These are phyloP conservation scores for Candida khao-thaluensis DNA, from an alignment of 805 yeast genomes.

Conservation along the genomic window DNA sequence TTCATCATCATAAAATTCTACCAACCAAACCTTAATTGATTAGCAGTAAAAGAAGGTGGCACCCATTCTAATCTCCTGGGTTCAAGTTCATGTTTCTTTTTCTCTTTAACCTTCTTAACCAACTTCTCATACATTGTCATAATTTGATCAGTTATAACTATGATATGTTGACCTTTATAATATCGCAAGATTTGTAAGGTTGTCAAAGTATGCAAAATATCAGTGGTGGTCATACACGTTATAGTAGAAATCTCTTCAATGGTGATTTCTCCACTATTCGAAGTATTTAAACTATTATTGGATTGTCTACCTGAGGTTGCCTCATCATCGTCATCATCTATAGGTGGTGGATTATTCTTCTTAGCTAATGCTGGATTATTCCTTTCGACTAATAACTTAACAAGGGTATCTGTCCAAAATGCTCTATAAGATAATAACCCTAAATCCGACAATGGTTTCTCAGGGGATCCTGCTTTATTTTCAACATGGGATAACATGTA, in stretches of 20 bases:
- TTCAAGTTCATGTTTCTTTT: slow-evolving; percentile 73
- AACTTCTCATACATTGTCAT: slow-evolving; percentile 71
- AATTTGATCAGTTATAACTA: slow-evolving; percentile 81
- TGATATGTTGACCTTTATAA: slow-evolving; percentile 91
- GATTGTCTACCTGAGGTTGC: slow-evolving; percentile 17
- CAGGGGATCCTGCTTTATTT: slow-evolving; percentile 92
- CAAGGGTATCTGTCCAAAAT: slow-evolving; percentile 90
- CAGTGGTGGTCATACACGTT: slow-evolving; percentile 96
- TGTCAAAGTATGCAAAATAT: slow-evolving; percentile 89
- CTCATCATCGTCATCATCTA: slow-evolving; percentile 36
- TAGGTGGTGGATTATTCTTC: slow-evolving; percentile 33
- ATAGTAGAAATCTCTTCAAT: slow-evolving; percentile 86
- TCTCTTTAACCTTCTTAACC: slow-evolving; percentile 50
- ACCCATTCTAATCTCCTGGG: slow-evolving; percentile 79
- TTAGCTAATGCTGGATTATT: slow-evolving; percentile 37
- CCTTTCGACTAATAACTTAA: slow-evolving; percentile 66
- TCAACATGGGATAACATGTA: slow-evolving; percentile 88
- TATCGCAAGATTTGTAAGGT: slow-evolving; percentile 86
- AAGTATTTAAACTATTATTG: slow-evolving; percentile 2
- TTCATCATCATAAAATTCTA: slow-evolving; percentile 26
- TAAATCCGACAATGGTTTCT: slow-evolving; percentile 92
- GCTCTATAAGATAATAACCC: slow-evolving; percentile 94
- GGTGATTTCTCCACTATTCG: slow-evolving; percentile 51
- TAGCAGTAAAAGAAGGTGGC: slow-evolving; percentile 95
- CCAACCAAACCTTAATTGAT: slow-evolving; percentile 96